These are phyloP conservation scores for Saussurea involucrata DNA, from an alignment of 129 eudicot species.

Conservation along the genomic window DNA sequence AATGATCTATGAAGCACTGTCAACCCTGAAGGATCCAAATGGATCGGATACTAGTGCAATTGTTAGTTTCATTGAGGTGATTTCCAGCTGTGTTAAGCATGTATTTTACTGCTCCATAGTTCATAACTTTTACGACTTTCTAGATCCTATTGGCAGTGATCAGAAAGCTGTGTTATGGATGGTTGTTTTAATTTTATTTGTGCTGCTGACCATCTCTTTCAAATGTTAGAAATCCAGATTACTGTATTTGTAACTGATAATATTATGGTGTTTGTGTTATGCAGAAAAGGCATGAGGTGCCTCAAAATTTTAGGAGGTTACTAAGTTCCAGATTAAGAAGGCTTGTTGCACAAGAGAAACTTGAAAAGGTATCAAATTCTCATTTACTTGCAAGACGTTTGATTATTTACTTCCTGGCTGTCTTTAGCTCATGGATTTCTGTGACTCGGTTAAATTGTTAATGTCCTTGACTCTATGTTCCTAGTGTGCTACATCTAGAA, in stretches of 20 bases:
- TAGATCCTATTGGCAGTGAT: background rate
- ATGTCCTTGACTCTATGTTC: too few species aligned
- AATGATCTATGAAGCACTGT: conserved; percentile 75
- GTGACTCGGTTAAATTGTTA: too few species aligned
- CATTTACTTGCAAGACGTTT: background rate
- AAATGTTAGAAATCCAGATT: background rate
- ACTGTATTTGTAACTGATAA: background rate
- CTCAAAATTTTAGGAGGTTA: conserved; percentile 59
- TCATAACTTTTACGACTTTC: background rate
- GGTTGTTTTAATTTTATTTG: too few species aligned
- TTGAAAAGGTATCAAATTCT: conserved; percentile 58
- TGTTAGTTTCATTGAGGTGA: conserved; percentile 67
- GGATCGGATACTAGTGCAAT: conserved; percentile 64
- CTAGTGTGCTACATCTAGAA: background rate
- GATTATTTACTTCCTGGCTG: background rate
- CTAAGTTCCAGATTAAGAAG: conserved; percentile 64
- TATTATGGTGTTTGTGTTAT: conserved; percentile 8
- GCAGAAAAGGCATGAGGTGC: conserved; percentile 75
- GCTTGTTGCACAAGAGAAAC: conserved; percentile 68
- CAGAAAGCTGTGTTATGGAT: background rate
- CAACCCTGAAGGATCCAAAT: conserved; percentile 58
- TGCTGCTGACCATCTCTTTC: too few species aligned
- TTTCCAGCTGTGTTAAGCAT: background rate
- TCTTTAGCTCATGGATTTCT: background rate
- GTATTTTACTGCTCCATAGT: background rate